A percentile compares a stretch with the other conserved stretches of the same genome.
Evolutionary conservation across 1,139 yeast species (phyloP).

Genomic region (Lodderomyces elongisporus): DNA sequence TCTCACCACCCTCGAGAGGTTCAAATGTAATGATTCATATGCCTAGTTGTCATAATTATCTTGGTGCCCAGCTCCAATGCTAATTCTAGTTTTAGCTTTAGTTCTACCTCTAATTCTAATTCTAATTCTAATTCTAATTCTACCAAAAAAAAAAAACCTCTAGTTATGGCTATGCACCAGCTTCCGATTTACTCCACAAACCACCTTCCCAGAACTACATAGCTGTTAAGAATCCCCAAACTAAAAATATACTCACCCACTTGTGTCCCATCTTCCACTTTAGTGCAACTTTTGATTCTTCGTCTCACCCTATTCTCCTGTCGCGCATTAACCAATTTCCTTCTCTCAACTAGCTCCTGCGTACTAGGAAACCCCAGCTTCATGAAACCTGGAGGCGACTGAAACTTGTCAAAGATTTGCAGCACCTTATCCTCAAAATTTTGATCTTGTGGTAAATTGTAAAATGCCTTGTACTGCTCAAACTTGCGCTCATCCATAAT

Average conservation of each 20-base stretch:
- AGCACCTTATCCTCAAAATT: conserved; percentile 19
- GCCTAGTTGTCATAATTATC: no score
- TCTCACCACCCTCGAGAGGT: no score
- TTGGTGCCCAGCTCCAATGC: no score
- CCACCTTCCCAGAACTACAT: conserved; percentile 12
- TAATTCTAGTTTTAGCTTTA: no score
- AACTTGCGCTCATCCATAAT: conserved; percentile 25
- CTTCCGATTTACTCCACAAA: conserved; percentile 4
- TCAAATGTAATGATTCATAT: no score
- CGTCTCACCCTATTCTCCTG: conserved; percentile 18
- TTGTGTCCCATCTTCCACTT: conserved; percentile 11
- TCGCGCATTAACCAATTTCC: conserved; percentile 14
- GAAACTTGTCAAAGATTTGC: conserved; percentile 40
- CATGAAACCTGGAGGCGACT: conserved; percentile 65
- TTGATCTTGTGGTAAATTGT: conserved; percentile 16
- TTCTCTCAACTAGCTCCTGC: conserved; percentile 36
- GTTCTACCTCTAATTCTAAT: no score
- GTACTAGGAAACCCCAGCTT: conserved; percentile 59
- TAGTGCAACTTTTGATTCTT: conserved; percentile 15
- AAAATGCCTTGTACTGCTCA: conserved; percentile 25
- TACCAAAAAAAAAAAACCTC: no score
- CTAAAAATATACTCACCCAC: conserved; percentile 17
- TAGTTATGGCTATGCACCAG: no score
- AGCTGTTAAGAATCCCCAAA: conserved; percentile 15
- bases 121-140: no score